phyloP scores from a whole-genome alignment of 257 asterid species.

The Salvia splendens region DNA sequence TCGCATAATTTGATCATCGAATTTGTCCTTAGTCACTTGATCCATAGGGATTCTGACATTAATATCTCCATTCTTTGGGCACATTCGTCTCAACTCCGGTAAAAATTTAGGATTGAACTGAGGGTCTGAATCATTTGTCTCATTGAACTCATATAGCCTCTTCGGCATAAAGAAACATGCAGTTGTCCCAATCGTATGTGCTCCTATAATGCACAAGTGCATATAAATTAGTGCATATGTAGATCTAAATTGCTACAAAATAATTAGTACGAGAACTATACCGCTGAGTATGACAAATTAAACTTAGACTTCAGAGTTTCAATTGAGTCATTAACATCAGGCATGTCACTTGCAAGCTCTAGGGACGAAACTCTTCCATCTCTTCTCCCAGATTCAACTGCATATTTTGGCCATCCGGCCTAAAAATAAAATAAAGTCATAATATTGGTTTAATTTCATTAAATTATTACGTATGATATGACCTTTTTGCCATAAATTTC shows the following conservation, averaged over 20 bases:
- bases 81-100: conserved; percentile 12
- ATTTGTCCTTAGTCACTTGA: background rate
- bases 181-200: conserved; percentile 49
- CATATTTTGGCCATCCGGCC: conserved; percentile 49
- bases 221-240: too few species aligned
- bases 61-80: conserved; percentile 37
- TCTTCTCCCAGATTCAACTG: conserved; percentile 53
- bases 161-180: conserved; percentile 52
- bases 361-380: conserved; percentile 42
- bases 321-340: conserved; percentile 46
- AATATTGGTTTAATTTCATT: background rate
- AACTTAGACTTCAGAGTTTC: conserved; percentile 43
- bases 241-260: background rate
- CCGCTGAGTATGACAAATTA: conserved; percentile 47
- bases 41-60: conserved; percentile 36
- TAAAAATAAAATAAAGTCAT: background rate
- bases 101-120: conserved; percentile 32
- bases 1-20: conserved; percentile 37
- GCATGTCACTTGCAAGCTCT: conserved; percentile 41
- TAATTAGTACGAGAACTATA: background rate
- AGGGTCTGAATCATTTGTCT: conserved; percentile 34
- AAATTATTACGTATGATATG: background rate
- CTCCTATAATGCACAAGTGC: conserved; percentile 31
- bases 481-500: too few species aligned
- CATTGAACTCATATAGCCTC: conserved; percentile 38